Base-by-base conservation (phyloP, 2,329 filamentous ascomycete species). In the Zarea fungicola region DNA sequence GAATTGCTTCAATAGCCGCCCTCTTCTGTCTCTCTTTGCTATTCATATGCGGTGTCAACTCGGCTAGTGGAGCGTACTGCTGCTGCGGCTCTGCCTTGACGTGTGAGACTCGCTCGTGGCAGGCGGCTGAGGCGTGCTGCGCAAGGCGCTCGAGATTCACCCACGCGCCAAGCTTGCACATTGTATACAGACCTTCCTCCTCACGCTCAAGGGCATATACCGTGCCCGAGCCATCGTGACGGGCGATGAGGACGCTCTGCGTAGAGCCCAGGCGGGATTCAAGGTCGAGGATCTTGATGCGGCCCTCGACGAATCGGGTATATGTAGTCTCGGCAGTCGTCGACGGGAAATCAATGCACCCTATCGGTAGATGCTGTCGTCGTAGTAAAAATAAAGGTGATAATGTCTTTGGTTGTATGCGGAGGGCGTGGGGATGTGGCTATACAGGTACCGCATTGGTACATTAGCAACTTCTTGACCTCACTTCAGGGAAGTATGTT, bases 91-190 rank as follows among this genome's bases (percentile, higher is more conserved):
- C 49, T 5, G 56, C 49, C 32, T 55, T 59, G 23, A 47, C 41
- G 52, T 57, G 54, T 7, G 52, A 52, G 7, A 69, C 47, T 10
- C 66, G 64, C 10, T 67, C 59, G 21, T 52, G 58, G 37, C 58
- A 65, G 23, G 65, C 42, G 4, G 60, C 63, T 0, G 76, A 78
- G 32, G 80, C 78, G 32, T 71, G 63, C 10, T 64, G 61, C 21
- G 67, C 66, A 23, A 90, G 67, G 6, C 72, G 67, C 29, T 76
- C 72, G 44, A 85, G 61, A 52, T 83, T 77, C 19, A 87, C 74
- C 84, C 85, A 88, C 18, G 70, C 65, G 2, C 80, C 84, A 36
- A 93, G 69, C 57, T 78, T 83, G 63, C 84, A 90, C 22, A 89
- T 62, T 10, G 80, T 78, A 62, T 87, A 91, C 4, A 85, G 69